Evolutionary conservation across 2,329 filamentous ascomycete genomes (phyloP), one percentile per base, ranked within the genome.

Genomic region (Ophiostoma ulmi): DNA sequence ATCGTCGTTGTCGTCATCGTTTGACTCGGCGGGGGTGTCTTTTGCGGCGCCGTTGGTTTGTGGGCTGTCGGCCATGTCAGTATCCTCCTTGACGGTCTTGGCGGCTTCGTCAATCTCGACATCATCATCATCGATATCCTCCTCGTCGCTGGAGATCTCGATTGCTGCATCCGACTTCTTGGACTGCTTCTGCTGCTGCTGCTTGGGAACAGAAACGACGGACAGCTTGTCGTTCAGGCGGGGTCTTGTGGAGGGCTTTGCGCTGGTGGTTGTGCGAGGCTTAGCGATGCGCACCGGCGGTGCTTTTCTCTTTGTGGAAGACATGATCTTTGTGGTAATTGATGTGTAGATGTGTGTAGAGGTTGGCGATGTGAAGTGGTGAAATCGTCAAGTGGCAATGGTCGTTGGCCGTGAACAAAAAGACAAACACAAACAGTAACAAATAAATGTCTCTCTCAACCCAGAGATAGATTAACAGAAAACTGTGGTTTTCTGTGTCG

Each of bases 221-320:
- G 85, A 80, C 17, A 87, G 81, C 75, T 81, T 83, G n/a, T 90
- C 87, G 78, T 89, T 85, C 72, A 90, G 83, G 71, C 80, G 82
- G 61, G 80, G 78, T 76, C 83, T 87, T 66, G 80, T 79, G 3
- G 82, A 76, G 22, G 81, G 77, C 77, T 85, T 87, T 71, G 86
- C 86, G 76, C 81, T 83, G 70, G 83, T 80, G 78, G 83, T 86
- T 72, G 85, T 80, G 17, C 82, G 80, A 0, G 88, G 88, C 72
- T 83, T 80, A 71, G 85, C 86, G 76, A 90, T 81, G 79, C 85
- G 85, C 73, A 83, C 81, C 72, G 85, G 80, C 71, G 68, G 52
- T 66, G 84, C 81, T 83, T 88, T 90, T 77, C 87, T 82, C 79
- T 88, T 90, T 64, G 86, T 85, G 73, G 87, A 86, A 84, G 88